These are phyloP conservation scores for Fusarium bactridioides DNA, from an alignment of 2,329 filamentous ascomycete species.

Conservation along the genomic window DNA sequence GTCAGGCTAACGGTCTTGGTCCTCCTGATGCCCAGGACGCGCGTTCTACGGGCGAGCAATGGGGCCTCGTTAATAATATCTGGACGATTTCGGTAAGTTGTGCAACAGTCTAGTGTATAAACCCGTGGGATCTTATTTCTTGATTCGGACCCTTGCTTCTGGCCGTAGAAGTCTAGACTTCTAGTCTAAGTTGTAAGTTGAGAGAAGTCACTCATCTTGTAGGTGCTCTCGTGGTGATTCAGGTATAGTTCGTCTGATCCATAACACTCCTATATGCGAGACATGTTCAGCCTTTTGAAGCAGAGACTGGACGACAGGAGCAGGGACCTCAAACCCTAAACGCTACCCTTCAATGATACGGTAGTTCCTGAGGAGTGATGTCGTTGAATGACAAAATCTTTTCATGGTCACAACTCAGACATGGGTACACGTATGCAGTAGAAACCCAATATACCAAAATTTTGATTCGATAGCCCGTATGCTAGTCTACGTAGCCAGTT, in stretches of 20 bases:
- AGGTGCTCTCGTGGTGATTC: not conserved
- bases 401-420: not conserved
- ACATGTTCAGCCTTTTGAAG: conserved; percentile 17
- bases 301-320: not conserved
- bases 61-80: conserved; percentile 11
- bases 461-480: conserved; percentile 28
- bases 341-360: not conserved
- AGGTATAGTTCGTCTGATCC: conserved; percentile 5
- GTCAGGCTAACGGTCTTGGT: not conserved
- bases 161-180: not conserved
- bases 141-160: not conserved
- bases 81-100: conserved; percentile 19
- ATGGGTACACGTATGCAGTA: conserved; percentile 24
- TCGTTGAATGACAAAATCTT: not conserved
- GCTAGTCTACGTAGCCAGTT: conserved; percentile 15
- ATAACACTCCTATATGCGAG: conserved; percentile 6
- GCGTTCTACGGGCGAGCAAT: conserved; percentile 29
- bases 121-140: not conserved
- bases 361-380: not conserved
- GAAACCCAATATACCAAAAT: conserved; percentile 8
- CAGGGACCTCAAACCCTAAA: not conserved
- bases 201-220: conserved; percentile 1
- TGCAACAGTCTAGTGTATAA: conserved; percentile 14
- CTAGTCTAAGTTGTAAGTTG: not conserved
- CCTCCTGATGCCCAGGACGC: conserved; percentile 25